Evolutionary conservation across 306 rosid genomes (phyloP), one percentile per base, ranked within the genome.

Genomic region (Elaeagnus macrophylla): DNA sequence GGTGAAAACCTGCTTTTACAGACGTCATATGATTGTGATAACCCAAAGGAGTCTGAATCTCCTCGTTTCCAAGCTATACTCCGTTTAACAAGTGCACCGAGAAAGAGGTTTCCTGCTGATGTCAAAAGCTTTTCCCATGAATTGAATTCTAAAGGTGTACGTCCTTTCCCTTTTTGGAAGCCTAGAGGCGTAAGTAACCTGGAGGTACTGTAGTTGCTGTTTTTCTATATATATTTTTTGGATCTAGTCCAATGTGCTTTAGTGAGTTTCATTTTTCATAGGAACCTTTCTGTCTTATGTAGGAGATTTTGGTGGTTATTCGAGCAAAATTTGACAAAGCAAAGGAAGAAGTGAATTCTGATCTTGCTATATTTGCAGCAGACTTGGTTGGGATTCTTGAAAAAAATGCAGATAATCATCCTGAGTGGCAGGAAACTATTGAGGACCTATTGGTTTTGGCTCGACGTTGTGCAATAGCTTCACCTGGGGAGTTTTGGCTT

Each of bases 61-160:
- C 97, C 97, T 11, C 97, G 96, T 66, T 91, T 91, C 78, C 95
- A 91, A 86, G 97, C 97, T 57, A 80, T 91, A 67, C 74, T 91
- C 40, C 89, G 96, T 9, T 76, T 82, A 68, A 91, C 97, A 38
- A 91, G 87, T 78, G 96, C 94, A 53, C 96, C 97, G 9, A 79
- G 95, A 60, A 91, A 85, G 79, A 84, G 87, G 75, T 64, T 73
- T 78, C 96, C 96, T 51, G 42, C 79, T 1, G 95, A 86, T 68
- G 84, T 91, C 59, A 91, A 91, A 71, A 91, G 97, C 72, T 91
- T 86, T 78, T 91, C 97, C 51, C 97, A 91, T 42, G 97, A 91
- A 70, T 67, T 91, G 64, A 86, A 91, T 78, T 86, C 97, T 38
- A 91, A 91, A 69, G 96, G 96, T 12, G 93, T 91, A 55, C 73